phyloP scores from a whole-genome alignment of 495 filamentous ascomycete species.

The Neurospora sp. region DNA sequence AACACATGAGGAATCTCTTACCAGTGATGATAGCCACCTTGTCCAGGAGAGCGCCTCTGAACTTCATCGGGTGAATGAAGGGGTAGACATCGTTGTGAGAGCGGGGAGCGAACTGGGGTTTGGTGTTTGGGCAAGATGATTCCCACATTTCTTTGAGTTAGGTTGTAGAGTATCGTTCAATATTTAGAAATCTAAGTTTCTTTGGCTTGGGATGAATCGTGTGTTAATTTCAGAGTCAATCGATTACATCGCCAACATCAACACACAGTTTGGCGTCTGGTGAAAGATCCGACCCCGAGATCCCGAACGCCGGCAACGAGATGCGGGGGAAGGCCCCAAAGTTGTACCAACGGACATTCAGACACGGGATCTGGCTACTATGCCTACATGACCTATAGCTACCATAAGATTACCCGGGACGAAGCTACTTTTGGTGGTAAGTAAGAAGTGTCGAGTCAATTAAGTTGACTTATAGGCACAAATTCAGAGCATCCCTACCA shows the following conservation, averaged over 20 bases:
- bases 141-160: background rate
- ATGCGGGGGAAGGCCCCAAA: background rate
- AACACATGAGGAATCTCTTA: background rate
- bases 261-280: background rate
- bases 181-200: no score
- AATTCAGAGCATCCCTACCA: background rate
- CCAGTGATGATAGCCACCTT: conserved; percentile 24
- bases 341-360: background rate
- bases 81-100: conserved; percentile 25
- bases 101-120: conserved; percentile 17
- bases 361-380: background rate
- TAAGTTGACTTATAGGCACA: no score
- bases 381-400: background rate
- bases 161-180: no score
- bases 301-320: background rate
- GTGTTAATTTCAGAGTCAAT: background rate
- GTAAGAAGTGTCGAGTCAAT: no score
- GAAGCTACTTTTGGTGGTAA: background rate
- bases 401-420: background rate
- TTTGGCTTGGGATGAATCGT: background rate
- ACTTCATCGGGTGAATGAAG: conserved; percentile 23
- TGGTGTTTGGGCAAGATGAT: background rate
- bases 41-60: conserved; percentile 16
- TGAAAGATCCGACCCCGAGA: background rate
- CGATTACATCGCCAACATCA: background rate